phyloP scores from a whole-genome alignment of 768 basidiomycete genomes.

The Leccinellum luteum region DNA sequence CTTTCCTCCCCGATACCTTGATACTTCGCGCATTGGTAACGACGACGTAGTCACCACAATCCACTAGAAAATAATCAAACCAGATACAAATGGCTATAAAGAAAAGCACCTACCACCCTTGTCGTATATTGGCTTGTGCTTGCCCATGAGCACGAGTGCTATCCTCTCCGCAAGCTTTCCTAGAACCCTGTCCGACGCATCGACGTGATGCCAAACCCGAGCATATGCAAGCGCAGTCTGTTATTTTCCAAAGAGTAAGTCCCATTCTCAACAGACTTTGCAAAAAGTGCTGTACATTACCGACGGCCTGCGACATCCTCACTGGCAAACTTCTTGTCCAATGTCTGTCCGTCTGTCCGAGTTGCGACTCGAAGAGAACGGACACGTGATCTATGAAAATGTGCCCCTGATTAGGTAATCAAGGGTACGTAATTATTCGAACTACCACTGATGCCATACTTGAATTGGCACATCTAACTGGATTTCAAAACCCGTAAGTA shows the following conservation, averaged over 20 bases:
- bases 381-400: neutral
- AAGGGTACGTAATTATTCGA: too few relatives aligned
- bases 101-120: slow-evolving; percentile 62
- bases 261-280: neutral
- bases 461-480: neutral
- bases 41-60: slow-evolving; percentile 97
- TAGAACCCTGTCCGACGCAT: slow-evolving; percentile 85
- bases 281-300: slow-evolving; percentile 55
- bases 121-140: slow-evolving; percentile 97
- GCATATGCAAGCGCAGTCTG: slow-evolving; percentile 95
- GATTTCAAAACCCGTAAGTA: neutral
- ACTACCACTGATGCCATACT: too few relatives aligned
- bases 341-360: too few relatives aligned
- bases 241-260: neutral
- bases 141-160: slow-evolving; percentile 96
- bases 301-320: slow-evolving; percentile 76
- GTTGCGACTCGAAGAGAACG: neutral
- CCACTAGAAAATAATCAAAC: slow-evolving; percentile 51
- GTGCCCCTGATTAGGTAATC: neutral
- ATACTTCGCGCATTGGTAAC: slow-evolving; percentile 87
- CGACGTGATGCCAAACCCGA: slow-evolving; percentile 95
- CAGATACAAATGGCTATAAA: neutral
- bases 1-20: slow-evolving; percentile 87
- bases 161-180: slow-evolving; percentile 95
- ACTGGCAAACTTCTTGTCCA: neutral